Base-by-base conservation (phyloP, 1,284 basidiomycete species). In the Neonothopanus nambi region DNA sequence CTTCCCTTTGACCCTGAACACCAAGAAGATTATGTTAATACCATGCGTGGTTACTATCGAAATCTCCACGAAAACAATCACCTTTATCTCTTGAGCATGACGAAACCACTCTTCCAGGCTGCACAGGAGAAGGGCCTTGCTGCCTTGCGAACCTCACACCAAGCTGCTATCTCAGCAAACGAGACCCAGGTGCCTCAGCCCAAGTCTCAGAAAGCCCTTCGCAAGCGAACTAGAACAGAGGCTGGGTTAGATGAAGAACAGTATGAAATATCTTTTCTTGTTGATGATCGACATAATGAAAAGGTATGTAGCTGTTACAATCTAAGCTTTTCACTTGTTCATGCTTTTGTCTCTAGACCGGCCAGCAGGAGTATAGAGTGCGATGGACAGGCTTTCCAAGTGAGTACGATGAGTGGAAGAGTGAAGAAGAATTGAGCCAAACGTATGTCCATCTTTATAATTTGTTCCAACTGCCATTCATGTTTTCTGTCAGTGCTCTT, bases 1-100 rank as follows among this genome's bases (percentile, higher is more conserved):
- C 30, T 28, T n/a, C 47, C 47, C n/a, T 40, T 50, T 50, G 38
- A 50, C 41, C 48, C 37, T 5, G 37, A 40, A 17, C 4, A 28
- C 15, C 9, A 40, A 13, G 21, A 13, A 20, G 39, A 39, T 15
- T 6, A 23, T 9, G 20, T 50, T n/a, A 17, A 38, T 20, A 13
- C 12, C 12, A 50, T n/a, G n/a, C n/a, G n/a, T 50, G 12, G 37
- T 24, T 15, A 18, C 35, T 8, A 40, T 24, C 24, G 7, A 9
- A 17, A 39, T 18, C 17, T 38, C 24, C 21, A 15, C 39, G 7
- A 37, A 40, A 18, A n/a, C n/a, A n/a, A n/a, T n/a, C 36, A 9
- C 21, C 11, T 8, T 20, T 48, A 13, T 20, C 18, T 7, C 23
- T 48, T n/a, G n/a, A n/a, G n/a, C n/a, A n/a, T n/a, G n/a, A n/a